phyloP scores from a whole-genome alignment of 2,329 filamentous ascomycete genomes.

The Juglanconis sp. region DNA sequence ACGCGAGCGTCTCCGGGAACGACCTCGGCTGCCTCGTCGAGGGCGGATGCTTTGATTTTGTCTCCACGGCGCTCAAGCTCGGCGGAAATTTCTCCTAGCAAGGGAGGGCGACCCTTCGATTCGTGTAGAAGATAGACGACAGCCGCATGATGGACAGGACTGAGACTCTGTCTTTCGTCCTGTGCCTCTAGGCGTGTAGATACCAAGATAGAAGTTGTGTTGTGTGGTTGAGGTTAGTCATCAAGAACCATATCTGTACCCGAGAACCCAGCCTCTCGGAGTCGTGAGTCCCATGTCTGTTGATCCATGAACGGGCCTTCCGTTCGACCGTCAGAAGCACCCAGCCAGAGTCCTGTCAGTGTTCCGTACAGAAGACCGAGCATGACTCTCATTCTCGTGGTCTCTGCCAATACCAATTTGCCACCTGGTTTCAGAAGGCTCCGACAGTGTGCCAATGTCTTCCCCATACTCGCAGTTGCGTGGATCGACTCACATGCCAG shows the following conservation, averaged over 20 bases:
- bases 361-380: conserved; percentile 28
- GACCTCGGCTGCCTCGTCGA: too few species aligned
- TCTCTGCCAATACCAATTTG: conserved; percentile 24
- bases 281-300: conserved; percentile 19
- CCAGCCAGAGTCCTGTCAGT: conserved; percentile 35
- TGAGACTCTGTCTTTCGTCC: not conserved
- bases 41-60: too few species aligned
- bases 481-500: conserved; percentile 30
- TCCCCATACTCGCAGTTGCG: conserved; percentile 22
- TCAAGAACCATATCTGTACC: conserved; percentile 22
- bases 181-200: too few species aligned
- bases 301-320: conserved; percentile 19
- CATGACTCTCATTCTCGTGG: not conserved
- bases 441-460: conserved; percentile 24
- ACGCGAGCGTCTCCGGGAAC: too few species aligned
- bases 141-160: not conserved
- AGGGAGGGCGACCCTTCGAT: not conserved
- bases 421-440: conserved; percentile 32
- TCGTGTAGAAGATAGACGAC: conserved; percentile 1
- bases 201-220: conserved; percentile 11
- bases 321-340: conserved; percentile 15
- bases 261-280: conserved; percentile 23
- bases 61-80: not conserved
- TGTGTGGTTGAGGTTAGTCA: conserved; percentile 20
- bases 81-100: not conserved